A percentile compares a stretch with the other conserved stretches of the same genome.
Evolutionary conservation across 169 alveolate genomes (phyloP).

Genomic region (Plasmodium cynomolgi): DNA sequence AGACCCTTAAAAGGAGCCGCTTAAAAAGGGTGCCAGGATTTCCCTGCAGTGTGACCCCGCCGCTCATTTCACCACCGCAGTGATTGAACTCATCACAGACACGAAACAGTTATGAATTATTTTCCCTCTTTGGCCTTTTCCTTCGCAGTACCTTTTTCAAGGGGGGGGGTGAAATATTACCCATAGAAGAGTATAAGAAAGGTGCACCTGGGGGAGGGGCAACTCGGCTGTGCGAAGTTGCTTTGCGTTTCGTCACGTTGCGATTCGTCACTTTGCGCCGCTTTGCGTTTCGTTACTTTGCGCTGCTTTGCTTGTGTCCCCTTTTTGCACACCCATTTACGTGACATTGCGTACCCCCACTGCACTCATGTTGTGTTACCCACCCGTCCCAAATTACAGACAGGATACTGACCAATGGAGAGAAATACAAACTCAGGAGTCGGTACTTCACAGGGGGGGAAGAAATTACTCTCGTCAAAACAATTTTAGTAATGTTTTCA

Average conservation of each 20-base stretch:
- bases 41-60: neutral
- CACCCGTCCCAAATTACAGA: neutral
- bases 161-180: slow-evolving; percentile 51
- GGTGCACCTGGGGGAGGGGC: neutral
- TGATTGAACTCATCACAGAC: neutral
- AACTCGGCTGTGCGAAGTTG: neutral
- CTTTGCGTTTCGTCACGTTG: neutral
- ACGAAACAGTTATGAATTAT: neutral
- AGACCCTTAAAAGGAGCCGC: neutral
- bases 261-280: too few species aligned
- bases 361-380: neutral
- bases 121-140: neutral
- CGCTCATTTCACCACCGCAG: neutral
- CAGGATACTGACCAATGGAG: slow-evolving; percentile 25
- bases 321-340: neutral
- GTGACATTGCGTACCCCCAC: neutral
- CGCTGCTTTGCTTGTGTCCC: neutral
- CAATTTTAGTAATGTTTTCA: slow-evolving; percentile 24
- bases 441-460: slow-evolving; percentile 22
- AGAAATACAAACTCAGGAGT: slow-evolving; percentile 25
- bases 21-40: neutral
- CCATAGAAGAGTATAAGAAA: slow-evolving; percentile 51
- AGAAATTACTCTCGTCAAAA: slow-evolving; percentile 29
- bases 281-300: neutral
- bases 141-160: slow-evolving; percentile 58